Percentiles rank a stretch among this genome's conserved stretches.
Evolutionary conservation across 2,329 filamentous ascomycete genomes (phyloP).

Genomic region (Fusarium udum): DNA sequence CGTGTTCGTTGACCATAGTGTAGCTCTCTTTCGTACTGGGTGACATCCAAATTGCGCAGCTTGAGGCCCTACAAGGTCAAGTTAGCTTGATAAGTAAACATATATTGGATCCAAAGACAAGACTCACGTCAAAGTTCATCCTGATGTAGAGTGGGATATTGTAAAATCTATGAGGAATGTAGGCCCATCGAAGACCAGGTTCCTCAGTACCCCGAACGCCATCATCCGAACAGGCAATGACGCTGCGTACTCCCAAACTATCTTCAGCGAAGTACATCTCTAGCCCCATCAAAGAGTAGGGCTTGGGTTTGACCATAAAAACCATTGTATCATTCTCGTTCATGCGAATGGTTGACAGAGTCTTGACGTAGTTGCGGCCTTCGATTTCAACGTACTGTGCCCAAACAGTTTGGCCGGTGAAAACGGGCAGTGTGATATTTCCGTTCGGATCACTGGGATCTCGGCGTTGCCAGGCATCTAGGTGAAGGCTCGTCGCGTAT

Average conservation of each 20-base stretch:
- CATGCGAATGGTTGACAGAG: background rate
- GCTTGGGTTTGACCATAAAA: rapidly evolving
- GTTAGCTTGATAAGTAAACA: background rate
- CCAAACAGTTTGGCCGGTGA: background rate
- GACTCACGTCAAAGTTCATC: background rate
- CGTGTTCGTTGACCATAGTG: background rate
- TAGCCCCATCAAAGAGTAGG: rapidly evolving
- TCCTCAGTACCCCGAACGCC: background rate
- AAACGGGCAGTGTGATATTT: background rate
- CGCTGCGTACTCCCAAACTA: background rate
- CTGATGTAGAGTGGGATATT: background rate
- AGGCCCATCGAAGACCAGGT: background rate
- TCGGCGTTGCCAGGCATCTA: background rate
- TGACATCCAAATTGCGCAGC: background rate
- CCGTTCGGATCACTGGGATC: rapidly evolving
- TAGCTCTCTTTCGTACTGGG: background rate
- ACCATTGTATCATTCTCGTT: background rate
- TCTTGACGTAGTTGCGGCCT: background rate
- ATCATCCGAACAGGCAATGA: background rate
- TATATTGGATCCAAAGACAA: background rate
- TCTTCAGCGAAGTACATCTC: background rate
- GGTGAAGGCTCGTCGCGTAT: background rate
- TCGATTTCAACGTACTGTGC: background rate
- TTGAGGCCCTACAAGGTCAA: background rate
- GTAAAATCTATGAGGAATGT: rapidly evolving